These are phyloP conservation scores for Candida golubevii DNA, from an alignment of 805 yeast species.

Conservation along the genomic window DNA sequence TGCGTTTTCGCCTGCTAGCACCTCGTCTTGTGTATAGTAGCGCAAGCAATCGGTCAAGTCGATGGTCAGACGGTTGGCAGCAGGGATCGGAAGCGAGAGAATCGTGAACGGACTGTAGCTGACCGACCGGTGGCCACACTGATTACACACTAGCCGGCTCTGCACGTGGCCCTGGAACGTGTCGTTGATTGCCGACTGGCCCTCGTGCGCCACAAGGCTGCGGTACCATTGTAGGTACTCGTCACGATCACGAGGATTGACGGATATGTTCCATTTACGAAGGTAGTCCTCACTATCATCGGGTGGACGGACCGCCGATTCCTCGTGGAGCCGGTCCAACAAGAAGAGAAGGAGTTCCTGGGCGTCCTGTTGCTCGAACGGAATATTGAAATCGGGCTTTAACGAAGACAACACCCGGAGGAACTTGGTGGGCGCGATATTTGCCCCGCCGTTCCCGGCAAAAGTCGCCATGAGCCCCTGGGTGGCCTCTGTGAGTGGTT, in stretches of 20 bases:
- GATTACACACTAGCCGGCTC: slow-evolving; percentile 55
- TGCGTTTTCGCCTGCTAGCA: slow-evolving; percentile 69
- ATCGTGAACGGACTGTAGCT: slow-evolving; percentile 61
- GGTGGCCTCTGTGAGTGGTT: slow-evolving; percentile 45
- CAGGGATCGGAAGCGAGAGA: slow-evolving; percentile 59
- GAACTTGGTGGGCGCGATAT: slow-evolving; percentile 64
- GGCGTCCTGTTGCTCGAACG: slow-evolving; percentile 76
- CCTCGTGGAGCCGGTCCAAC: slow-evolving; percentile 66
- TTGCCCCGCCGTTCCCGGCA: slow-evolving; percentile 52
- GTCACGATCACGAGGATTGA: slow-evolving; percentile 31
- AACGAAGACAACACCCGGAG: slow-evolving; percentile 46
- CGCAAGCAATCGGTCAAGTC: slow-evolving; percentile 60
- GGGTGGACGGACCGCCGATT: slow-evolving; percentile 36
- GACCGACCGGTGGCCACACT: slow-evolving; percentile 58
- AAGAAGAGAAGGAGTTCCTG: slow-evolving; percentile 69
- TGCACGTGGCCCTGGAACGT: slow-evolving; percentile 73
- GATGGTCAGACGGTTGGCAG: slow-evolving; percentile 19
- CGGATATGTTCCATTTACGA: slow-evolving; percentile 29
- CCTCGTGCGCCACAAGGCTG: slow-evolving; percentile 47
- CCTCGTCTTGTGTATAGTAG: slow-evolving; percentile 60
- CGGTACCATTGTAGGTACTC: slow-evolving; percentile 64
- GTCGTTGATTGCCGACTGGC: slow-evolving; percentile 62
- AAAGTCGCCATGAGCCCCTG: slow-evolving; percentile 54
- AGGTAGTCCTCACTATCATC: slow-evolving; percentile 21
- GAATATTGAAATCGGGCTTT: slow-evolving; percentile 66